Evolutionary conservation across 1,284 basidiomycete genomes (phyloP).

Genomic region (Tilletia horrida): DNA sequence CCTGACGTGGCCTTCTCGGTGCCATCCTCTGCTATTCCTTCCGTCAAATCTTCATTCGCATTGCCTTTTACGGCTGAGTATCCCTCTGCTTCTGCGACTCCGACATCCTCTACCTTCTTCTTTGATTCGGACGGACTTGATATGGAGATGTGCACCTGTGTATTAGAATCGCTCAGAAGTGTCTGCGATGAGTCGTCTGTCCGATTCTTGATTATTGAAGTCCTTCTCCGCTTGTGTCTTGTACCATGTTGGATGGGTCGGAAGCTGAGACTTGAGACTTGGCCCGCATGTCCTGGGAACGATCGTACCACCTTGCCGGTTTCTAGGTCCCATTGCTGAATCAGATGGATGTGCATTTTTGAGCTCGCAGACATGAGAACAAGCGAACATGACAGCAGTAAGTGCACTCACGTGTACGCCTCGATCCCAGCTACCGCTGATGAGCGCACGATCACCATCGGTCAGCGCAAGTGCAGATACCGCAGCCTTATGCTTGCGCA

Average conservation of each 20-base stretch:
- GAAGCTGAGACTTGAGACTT: conserved; percentile 77
- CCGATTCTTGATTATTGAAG: background rate
- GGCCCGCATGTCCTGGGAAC: conserved; percentile 79
- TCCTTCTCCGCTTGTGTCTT: conserved; percentile 12
- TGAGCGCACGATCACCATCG: conserved; percentile 75
- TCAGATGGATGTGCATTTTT: conserved; percentile 92
- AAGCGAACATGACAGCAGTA: too few species aligned
- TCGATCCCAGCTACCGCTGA: conserved; percentile 93
- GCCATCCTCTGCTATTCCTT: background rate
- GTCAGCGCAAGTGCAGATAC: conserved; percentile 81
- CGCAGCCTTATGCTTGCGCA: conserved; percentile 68
- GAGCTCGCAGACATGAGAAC: conserved; percentile 18
- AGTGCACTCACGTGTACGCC: conserved; percentile 69
- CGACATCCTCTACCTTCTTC: too few species aligned
- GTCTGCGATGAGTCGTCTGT: background rate
- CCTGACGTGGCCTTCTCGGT: background rate
- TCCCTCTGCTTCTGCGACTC: background rate
- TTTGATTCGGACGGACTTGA: too few species aligned
- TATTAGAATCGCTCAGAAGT: background rate
- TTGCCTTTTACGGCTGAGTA: too few species aligned
- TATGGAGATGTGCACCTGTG: conserved; percentile 4
- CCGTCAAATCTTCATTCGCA: too few species aligned
- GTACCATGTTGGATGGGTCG: conserved; percentile 60
- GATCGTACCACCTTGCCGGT: conserved; percentile 75
- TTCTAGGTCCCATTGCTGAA: conserved; percentile 94